Evolutionary conservation across 164 flowering plant species (phyloP), one percentile per base, ranked within the genome.

Genomic region (Paratinospora sagittata): DNA sequence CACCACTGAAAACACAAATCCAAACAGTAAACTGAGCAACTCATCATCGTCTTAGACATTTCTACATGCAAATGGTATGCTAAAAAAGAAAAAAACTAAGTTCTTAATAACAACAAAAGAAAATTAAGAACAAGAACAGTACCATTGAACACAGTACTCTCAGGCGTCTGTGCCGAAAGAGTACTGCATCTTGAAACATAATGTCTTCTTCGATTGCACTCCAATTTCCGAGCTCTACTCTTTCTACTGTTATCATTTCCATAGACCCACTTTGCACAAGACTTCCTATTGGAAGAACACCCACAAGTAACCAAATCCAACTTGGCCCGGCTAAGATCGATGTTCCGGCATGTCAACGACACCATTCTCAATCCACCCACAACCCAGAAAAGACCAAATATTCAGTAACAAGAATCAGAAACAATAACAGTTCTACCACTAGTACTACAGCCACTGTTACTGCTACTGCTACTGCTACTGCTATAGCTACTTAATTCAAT

Each of bases 281-380:
- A 55, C 23, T 23, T 84, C 70, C 74, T 77, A 17, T 72, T 72
- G 1, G 72, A 57, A 71, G 89, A 84, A 61, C 88, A 89, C 27
- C 86, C 89, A 78, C 84, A 80, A 73, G 83, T 76, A 67, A 75
- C 74, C 67, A 77, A 80, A 72, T 89, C 88, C 63, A 80, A 74
- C 70, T 81, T 77, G 55, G 80, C 71, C 60, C 85, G 76, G 27
- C 81, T 82, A 65, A 85, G 77, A 69, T 87, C 88, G 68, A 87
- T 78, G 77, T 68, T 83, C 39, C 72, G 84, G 80, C 87, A 86
- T 72, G 88, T 79, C 80, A 89, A 75, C 36, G 91, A 82, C 86
- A 89, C 81, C 92, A 88, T 90, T 8, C 75, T 80, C 62, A 76
- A 69, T 10, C 67, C 19, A 85, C 78, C 79, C 79, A 76, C 75